Percentiles rank a stretch among this genome's conserved stretches.
phyloP scores from a whole-genome alignment of 83 land plant species.

The Picea abies region DNA sequence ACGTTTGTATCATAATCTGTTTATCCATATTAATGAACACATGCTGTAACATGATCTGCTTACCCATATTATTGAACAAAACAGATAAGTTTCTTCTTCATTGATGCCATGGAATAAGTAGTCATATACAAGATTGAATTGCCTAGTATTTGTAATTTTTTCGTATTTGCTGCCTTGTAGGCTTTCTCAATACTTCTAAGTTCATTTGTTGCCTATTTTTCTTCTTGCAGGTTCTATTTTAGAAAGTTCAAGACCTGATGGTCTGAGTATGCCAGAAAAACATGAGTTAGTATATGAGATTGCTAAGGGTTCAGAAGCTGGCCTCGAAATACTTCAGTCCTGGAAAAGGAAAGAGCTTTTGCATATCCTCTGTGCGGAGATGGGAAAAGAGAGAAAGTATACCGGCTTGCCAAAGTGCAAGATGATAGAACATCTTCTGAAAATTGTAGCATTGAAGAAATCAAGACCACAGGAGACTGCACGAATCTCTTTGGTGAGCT shows the following conservation, averaged over 20 bases:
- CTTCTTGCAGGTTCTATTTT: slow-evolving; percentile 25
- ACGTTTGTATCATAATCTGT: too few species aligned
- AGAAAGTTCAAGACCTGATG: slow-evolving; percentile 25
- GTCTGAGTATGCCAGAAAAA: slow-evolving; percentile 35
- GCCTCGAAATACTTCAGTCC: slow-evolving; percentile 38
- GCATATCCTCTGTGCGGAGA: slow-evolving; percentile 43
- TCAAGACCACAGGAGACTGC: slow-evolving; percentile 10
- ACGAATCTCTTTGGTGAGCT: neutral
- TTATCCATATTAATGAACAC: too few species aligned
- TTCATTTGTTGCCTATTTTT: neutral
- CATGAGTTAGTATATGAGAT: slow-evolving; percentile 37
- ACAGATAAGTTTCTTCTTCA: too few species aligned
- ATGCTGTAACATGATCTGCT: too few species aligned
- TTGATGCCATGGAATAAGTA: too few species aligned
- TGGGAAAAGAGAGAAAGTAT: slow-evolving; percentile 59
- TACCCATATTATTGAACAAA: too few species aligned
- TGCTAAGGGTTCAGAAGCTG: slow-evolving; percentile 27
- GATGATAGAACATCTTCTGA: slow-evolving; percentile 39
- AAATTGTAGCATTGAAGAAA: slow-evolving; percentile 26
- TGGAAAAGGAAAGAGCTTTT: slow-evolving; percentile 49
- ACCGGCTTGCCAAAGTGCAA: slow-evolving; percentile 47
- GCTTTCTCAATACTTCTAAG: neutral
- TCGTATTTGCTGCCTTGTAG: too few species aligned
- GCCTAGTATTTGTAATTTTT: too few species aligned
- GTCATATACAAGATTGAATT: too few species aligned